A percentile compares a stretch with the other conserved stretches of the same genome.
Evolutionary conservation across 495 filamentous ascomycete species (phyloP).

Genomic region (Penicillium coffeae): DNA sequence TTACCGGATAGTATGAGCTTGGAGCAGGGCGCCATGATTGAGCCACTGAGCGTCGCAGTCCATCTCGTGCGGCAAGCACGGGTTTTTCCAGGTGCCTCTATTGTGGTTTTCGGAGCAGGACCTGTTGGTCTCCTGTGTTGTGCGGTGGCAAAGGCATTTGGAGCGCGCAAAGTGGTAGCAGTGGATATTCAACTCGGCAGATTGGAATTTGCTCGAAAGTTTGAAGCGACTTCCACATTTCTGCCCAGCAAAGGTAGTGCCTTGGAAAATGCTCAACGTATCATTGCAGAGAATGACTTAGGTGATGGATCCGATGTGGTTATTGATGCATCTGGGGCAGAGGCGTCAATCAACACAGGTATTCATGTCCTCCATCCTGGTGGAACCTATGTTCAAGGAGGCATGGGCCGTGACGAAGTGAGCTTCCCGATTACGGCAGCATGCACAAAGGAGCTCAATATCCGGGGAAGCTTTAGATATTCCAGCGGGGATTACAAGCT

Average conservation of each 20-base stretch:
- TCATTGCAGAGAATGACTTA: slow-evolving; percentile 41
- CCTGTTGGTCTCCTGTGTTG: slow-evolving; percentile 54
- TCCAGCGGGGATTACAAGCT: slow-evolving; percentile 53
- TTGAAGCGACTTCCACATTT: slow-evolving; percentile 42
- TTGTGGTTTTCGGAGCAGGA: slow-evolving; percentile 53
- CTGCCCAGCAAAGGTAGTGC: slow-evolving; percentile 35
- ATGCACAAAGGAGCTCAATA: slow-evolving; percentile 50
- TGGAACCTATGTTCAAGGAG: slow-evolving; percentile 58
- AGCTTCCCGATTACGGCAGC: slow-evolving; percentile 53
- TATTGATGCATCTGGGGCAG: slow-evolving; percentile 56
- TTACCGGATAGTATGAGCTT: slow-evolving; percentile 42
- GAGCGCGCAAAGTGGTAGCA: slow-evolving; percentile 48
- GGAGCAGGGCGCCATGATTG: slow-evolving; percentile 52
- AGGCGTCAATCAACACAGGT: slow-evolving; percentile 50
- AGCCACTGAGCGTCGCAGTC: slow-evolving; percentile 55
- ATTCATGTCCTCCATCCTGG: slow-evolving; percentile 49
- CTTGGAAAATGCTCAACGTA: slow-evolving; percentile 35
- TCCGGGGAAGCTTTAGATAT: slow-evolving; percentile 54
- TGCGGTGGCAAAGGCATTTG: slow-evolving; percentile 50
- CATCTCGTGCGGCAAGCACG: slow-evolving; percentile 47
- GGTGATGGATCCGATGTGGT: slow-evolving; percentile 51
- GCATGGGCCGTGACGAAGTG: slow-evolving; percentile 55
- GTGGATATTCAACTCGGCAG: slow-evolving; percentile 51
- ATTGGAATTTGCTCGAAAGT: slow-evolving; percentile 50
- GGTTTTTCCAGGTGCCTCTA: slow-evolving; percentile 43